Evolutionary conservation across 106 monocot genomes (phyloP).

Genomic region (Phalaenopsis aphrodite): DNA sequence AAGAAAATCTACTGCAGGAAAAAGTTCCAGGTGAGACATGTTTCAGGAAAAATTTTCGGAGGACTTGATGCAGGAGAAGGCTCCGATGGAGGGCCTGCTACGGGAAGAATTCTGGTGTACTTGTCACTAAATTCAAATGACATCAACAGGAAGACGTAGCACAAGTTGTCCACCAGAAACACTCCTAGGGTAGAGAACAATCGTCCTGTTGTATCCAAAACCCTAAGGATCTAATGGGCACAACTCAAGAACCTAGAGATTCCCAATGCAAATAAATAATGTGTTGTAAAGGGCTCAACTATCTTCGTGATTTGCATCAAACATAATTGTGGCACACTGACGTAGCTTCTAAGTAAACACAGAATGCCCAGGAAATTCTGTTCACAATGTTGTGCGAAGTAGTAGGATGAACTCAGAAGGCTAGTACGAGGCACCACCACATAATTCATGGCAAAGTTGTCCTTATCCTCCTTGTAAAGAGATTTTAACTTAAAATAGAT

Average conservation of each 20-base stretch:
- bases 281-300: slow-evolving; percentile 71
- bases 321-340: slow-evolving; percentile 61
- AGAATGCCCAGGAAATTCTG: slow-evolving; percentile 81
- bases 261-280: slow-evolving; percentile 68
- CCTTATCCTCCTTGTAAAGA: slow-evolving; percentile 86
- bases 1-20: too few relatives aligned
- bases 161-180: too few relatives aligned
- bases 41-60: too few relatives aligned
- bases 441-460: slow-evolving; percentile 56
- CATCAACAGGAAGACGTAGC: too few relatives aligned
- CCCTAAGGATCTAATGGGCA: slow-evolving; percentile 75
- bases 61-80: too few relatives aligned
- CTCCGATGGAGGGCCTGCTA: too few relatives aligned
- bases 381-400: slow-evolving; percentile 70
- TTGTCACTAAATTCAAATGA: too few relatives aligned
- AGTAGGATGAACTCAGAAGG: slow-evolving; percentile 64
- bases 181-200: too few relatives aligned
- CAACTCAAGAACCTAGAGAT: slow-evolving; percentile 62
- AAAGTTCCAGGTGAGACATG: too few relatives aligned
- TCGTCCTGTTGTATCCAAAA: neutral
- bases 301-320: slow-evolving; percentile 78
- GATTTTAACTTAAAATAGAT: slow-evolving; percentile 71
- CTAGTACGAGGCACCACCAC: slow-evolving; percentile 69
- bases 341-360: slow-evolving; percentile 68
- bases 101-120: too few relatives aligned